Evolutionary conservation across 2,329 filamentous ascomycete species (phyloP).

Genomic region (Fusarium stilboides): DNA sequence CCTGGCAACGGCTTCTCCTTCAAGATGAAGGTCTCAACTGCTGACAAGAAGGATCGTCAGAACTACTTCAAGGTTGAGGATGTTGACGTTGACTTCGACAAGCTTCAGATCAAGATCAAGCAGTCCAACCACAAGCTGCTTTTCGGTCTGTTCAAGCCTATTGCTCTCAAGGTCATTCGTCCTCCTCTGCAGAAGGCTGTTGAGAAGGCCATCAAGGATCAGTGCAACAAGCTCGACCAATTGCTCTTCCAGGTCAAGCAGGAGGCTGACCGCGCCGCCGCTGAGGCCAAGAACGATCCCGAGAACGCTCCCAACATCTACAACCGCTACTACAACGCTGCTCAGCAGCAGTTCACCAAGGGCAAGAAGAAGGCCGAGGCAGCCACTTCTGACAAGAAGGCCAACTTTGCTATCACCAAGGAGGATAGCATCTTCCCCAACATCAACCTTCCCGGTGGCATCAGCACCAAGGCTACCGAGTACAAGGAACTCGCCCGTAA

Average conservation of each 20-base stretch:
- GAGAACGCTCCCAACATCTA: slow-evolving; percentile 87
- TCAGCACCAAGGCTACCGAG: slow-evolving; percentile 93
- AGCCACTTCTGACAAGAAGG: slow-evolving; percentile 75
- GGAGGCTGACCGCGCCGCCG: slow-evolving; percentile 82
- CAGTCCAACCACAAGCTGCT: slow-evolving; percentile 96
- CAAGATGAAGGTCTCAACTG: slow-evolving; percentile 89
- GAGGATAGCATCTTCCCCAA: slow-evolving; percentile 92
- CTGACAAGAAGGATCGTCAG: slow-evolving; percentile 80
- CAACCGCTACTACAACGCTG: slow-evolving; percentile 83
- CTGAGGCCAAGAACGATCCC: slow-evolving; percentile 72
- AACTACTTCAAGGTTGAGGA: slow-evolving; percentile 97
- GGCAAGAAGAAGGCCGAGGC: slow-evolving; percentile 83
- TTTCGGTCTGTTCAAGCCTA: slow-evolving; percentile 87
- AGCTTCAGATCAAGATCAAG: slow-evolving; percentile 90
- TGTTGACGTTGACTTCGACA: slow-evolving; percentile 84
- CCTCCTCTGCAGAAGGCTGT: slow-evolving; percentile 89
- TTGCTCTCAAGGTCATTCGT: slow-evolving; percentile 86
- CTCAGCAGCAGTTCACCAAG: slow-evolving; percentile 80
- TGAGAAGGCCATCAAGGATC: slow-evolving; percentile 90
- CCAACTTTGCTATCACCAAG: slow-evolving; percentile 71
- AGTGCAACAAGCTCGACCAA: slow-evolving; percentile 81
- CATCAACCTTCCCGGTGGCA: slow-evolving; percentile 84
- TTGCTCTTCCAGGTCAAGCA: slow-evolving; percentile 83
- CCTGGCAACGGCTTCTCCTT: slow-evolving; percentile 91
- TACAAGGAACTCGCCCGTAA: slow-evolving; percentile 90